phyloP scores from a whole-genome alignment of 805 yeast species.

The Crinitomyces ghanaensis region DNA sequence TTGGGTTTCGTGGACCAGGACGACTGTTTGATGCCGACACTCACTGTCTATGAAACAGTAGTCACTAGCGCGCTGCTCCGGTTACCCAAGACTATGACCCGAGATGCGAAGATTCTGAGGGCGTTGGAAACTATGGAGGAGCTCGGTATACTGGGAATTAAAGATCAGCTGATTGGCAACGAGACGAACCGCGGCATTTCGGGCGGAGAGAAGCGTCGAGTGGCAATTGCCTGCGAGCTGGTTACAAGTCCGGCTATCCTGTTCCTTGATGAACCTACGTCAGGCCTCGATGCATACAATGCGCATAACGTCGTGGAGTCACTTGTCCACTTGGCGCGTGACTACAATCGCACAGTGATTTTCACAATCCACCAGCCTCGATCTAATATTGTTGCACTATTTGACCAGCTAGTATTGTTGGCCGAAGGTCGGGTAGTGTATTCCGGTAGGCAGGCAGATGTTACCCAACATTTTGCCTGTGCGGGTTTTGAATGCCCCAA shows the following conservation, averaged over 20 bases:
- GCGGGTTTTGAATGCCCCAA: conserved; percentile 76
- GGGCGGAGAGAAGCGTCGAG: conserved; percentile 87
- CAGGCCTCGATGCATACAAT: conserved; percentile 89
- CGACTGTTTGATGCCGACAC: conserved; percentile 77
- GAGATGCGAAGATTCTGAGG: conserved; percentile 57
- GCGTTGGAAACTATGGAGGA: conserved; percentile 81
- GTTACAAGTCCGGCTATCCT: conserved; percentile 80
- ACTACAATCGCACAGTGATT: conserved; percentile 75
- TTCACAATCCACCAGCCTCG: conserved; percentile 97
- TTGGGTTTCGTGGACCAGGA: conserved; percentile 97
- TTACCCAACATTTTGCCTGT: conserved; percentile 61
- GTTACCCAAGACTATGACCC: conserved; percentile 71
- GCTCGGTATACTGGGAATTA: conserved; percentile 69
- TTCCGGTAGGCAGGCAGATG: conserved; percentile 71
- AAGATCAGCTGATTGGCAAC: conserved; percentile 79
- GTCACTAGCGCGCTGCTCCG: conserved; percentile 82
- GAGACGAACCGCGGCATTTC: conserved; percentile 86
- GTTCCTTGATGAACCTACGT: conserved; percentile 86
- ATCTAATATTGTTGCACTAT: conserved; percentile 84
- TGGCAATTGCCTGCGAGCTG: conserved; percentile 85
- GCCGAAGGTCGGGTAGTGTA: conserved; percentile 80
- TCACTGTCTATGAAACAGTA: conserved; percentile 93
- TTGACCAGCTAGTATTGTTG: conserved; percentile 69
- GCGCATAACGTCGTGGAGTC: conserved; percentile 86
- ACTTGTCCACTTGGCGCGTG: conserved; percentile 65